Conservation (phyloP, 1,284 basidiomycete genomes). For the Erythrobasidium hasegawianum region DNA sequence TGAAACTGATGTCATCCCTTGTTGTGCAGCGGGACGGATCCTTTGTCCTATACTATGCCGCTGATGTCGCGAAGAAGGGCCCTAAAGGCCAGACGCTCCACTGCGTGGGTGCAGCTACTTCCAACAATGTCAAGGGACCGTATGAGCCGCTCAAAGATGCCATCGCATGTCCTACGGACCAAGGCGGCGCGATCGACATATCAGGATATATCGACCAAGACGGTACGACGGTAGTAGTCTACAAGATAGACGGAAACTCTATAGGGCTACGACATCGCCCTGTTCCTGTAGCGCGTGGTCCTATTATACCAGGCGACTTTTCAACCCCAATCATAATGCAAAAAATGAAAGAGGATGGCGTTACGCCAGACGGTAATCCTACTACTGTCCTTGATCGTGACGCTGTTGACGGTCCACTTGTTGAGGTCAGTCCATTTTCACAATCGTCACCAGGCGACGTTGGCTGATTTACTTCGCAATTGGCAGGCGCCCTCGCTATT, state of each 20-base stretch:
- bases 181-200: neutral
- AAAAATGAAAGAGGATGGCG: neutral
- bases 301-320: neutral
- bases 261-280: neutral
- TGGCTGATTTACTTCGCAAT: too few species aligned
- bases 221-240: neutral
- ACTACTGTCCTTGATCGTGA: neutral
- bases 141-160: neutral
- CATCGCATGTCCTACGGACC: neutral
- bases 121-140: neutral
- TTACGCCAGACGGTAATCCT: neutral
- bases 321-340: constrained; percentile 2
- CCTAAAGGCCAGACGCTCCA: neutral
- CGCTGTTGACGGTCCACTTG: neutral
- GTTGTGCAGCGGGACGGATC: neutral
- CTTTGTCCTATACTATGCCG: neutral
- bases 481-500: neutral
- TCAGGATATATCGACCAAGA: neutral
- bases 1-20: neutral
- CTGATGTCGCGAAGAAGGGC: neutral
- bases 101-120: constrained; percentile 6
- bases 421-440: neutral
- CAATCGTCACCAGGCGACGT: neutral
- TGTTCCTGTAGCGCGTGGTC: neutral
- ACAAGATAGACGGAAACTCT: constrained; percentile 1